Evolutionary conservation across 371 early-diverging fungal genomes (phyloP).

Genomic region (Dipsacomyces acuminosporus): DNA sequence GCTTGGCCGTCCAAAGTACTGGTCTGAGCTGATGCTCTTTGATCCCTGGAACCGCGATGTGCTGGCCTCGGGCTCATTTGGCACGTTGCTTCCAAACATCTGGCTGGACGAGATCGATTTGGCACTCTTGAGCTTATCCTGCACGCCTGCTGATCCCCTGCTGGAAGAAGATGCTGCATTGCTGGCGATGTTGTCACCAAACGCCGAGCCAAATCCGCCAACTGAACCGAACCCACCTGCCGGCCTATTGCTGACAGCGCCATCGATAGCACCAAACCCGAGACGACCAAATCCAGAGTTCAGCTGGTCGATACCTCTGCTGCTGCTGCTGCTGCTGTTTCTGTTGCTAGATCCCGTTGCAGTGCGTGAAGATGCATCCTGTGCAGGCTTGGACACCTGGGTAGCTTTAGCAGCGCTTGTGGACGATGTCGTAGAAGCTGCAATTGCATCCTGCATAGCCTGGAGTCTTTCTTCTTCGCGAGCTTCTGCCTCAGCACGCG

Average conservation of each 20-base stretch:
- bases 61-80: constrained; percentile 17
- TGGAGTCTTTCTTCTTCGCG: constrained; percentile 51
- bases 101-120: constrained; percentile 6
- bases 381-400: no score
- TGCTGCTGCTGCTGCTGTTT: constrained; percentile 5
- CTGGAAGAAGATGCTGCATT: not conserved
- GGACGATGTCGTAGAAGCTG: not conserved
- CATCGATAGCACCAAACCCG: constrained; percentile 56
- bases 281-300: constrained; percentile 78
- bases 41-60: constrained; percentile 68
- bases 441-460: constrained; percentile 27
- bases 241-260: not conserved
- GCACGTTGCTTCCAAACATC: not conserved
- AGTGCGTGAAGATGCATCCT: not conserved
- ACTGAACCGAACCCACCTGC: constrained; percentile 7
- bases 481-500: constrained; percentile 80
- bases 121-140: constrained; percentile 5
- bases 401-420: not conserved
- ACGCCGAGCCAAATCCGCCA: constrained; percentile 28
- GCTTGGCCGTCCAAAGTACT: constrained; percentile 77
- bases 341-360: not conserved
- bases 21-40: constrained; percentile 81
- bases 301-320: constrained; percentile 64
- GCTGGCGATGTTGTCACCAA: not conserved
- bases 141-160: not conserved